Base-by-base conservation (phyloP, 2,329 filamentous ascomycete species). In the Stagonosporopsis rhizophila region DNA sequence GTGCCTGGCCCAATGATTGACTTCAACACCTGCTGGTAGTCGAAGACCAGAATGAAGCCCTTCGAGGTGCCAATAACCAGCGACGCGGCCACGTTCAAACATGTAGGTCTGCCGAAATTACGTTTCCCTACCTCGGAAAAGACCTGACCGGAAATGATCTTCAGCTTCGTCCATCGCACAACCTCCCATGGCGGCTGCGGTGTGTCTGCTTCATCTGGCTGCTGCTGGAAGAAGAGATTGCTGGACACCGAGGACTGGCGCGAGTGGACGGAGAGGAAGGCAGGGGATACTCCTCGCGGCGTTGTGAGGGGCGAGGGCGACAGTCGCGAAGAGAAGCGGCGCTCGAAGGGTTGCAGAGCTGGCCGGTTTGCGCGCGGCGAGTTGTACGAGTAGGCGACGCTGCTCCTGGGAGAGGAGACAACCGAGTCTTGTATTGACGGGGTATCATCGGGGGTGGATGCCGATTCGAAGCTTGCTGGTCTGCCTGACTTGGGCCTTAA, bases 21-120 rank as follows among this genome's bases (percentile, higher is more conserved):
- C 77, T 96, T 97, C 54, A 98, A 80, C 65, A 90, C 95, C 77
- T 99, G 95, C 74, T 96, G 92, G 76, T 97, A 98, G 79, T 99
- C 96, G 79, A 99, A 99, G 57, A 98, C 87, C 72, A 99, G 81
- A 54, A 98, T 90, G 75, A 97, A 88, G 50, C 96, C 95, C 76
- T 96, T 98, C 3, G 92, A 91, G 0, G 96, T 99, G 23, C 95
- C 95, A 49, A 99, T 78, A 14, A 93, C 91, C 67, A 99, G 96
- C 8, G 88, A 87, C 2, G 93, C 90, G 61, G 94, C 93, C 44
- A 97, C 89, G 37, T 89, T 88, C 68, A 98, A 83, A 78, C 92
- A 97, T 0, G 94, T 97, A 22, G 94, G 92, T 37, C 88, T 84
- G 25, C 95, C 96, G 80, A 97, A 98, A 75, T 91, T 97, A 59